Evolutionary conservation across 2,329 filamentous ascomycete species (phyloP).

Genomic region (Lachnellula subtilissima): DNA sequence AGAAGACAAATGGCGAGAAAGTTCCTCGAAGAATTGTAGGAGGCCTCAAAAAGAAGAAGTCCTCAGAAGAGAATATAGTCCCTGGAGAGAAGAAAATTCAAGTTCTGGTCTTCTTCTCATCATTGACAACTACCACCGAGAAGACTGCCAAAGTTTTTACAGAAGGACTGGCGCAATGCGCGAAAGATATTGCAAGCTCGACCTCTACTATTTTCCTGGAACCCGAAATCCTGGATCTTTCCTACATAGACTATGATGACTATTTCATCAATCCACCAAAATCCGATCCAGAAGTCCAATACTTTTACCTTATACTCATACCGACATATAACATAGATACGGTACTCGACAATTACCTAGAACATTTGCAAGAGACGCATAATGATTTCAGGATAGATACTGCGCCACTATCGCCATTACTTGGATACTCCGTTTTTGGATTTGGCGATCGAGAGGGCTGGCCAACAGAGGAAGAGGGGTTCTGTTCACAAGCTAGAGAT

Average conservation of each 20-base stretch:
- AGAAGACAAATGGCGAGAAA: conserved; percentile 27
- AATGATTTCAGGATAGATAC: conserved; percentile 97
- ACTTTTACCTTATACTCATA: conserved; percentile 79
- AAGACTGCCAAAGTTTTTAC: conserved; percentile 62
- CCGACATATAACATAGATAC: conserved; percentile 96
- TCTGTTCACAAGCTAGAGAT: conserved; percentile 86
- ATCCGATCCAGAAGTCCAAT: conserved; percentile 44
- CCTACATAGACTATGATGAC: conserved; percentile 87
- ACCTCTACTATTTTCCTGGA: conserved; percentile 40
- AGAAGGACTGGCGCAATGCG: conserved; percentile 46
- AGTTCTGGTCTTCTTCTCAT: conserved; percentile 82
- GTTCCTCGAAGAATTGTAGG: conserved; percentile 35
- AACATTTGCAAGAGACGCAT: conserved; percentile 86
- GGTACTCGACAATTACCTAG: conserved; percentile 79
- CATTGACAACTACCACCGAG: conserved; percentile 78
- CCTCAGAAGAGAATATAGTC: conserved; percentile 29
- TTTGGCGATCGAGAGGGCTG: conserved; percentile 89
- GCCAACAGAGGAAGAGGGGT: conserved; percentile 86
- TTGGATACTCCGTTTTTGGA: conserved; percentile 91
- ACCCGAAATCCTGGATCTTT: conserved; percentile 69
- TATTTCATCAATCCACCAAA: conserved; percentile 80
- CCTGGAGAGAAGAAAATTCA: conserved; percentile 50
- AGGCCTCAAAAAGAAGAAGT: conserved; percentile 25
- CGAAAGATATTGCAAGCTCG: conserved; percentile 28
- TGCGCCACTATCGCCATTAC: conserved; percentile 66